phyloP scores from a whole-genome alignment of 257 asterid genomes.

The Cinchona pubescens region DNA sequence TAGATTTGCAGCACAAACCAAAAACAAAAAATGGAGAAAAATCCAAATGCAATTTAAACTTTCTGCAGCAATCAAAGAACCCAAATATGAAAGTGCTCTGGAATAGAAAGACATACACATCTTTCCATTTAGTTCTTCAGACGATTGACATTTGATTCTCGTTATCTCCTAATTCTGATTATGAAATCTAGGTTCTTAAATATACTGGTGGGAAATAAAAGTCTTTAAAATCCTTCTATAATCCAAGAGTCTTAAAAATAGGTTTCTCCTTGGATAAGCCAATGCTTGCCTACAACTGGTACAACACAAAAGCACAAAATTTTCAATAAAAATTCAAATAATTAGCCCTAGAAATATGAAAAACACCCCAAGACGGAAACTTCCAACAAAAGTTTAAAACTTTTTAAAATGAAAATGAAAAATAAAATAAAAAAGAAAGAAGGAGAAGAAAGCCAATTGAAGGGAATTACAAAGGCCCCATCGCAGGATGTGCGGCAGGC shows the following conservation, averaged over 20 bases:
- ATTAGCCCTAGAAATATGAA: not conserved
- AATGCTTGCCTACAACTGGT: not conserved
- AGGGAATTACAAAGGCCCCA: conserved; percentile 59
- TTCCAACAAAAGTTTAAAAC: not conserved
- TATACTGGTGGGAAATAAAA: not conserved
- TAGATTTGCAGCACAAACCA: not conserved
- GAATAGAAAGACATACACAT: not conserved
- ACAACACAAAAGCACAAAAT: not conserved
- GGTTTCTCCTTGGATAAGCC: not conserved
- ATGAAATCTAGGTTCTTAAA: not conserved
- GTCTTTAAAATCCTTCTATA: not conserved
- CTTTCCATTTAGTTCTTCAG: not conserved
- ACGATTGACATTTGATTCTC: not conserved
- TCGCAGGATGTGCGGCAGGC: conserved; percentile 48
- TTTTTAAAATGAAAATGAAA: not conserved
- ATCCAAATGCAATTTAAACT: not conserved
- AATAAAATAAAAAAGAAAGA: not conserved
- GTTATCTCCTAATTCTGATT: not conserved
- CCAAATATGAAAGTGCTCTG: conserved; percentile 1
- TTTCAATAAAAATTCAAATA: not conserved
- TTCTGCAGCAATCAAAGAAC: not conserved
- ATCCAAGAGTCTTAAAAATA: not conserved
- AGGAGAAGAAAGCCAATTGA: not conserved
- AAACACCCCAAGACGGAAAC: not conserved
- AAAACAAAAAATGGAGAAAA: not conserved